phyloP scores from a whole-genome alignment of 2,329 filamentous ascomycete species.

The Cephalotrichum gorgonifer region DNA sequence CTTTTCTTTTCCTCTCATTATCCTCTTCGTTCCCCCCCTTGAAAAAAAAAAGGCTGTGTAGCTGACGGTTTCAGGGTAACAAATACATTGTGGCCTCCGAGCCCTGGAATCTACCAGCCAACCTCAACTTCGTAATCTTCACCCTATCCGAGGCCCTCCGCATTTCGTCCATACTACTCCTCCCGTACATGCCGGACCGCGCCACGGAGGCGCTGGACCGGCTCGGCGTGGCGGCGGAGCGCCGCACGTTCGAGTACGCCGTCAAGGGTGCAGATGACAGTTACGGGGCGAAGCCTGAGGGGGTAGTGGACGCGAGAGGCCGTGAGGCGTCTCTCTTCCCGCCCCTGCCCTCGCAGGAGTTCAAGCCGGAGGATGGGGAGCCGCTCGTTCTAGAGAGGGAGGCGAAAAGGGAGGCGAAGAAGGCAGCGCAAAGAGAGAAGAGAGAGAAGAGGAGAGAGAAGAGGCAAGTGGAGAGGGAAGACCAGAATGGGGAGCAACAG shows the following conservation, averaged over 20 bases:
- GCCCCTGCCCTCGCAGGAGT: constrained; percentile 23
- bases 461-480: background rate
- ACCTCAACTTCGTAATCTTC: constrained; percentile 55
- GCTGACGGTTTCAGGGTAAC: constrained; percentile 20
- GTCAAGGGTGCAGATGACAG: constrained; percentile 50
- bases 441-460: background rate
- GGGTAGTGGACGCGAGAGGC: constrained; percentile 18
- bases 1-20: background rate
- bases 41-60: too few relatives aligned
- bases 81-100: constrained; percentile 43
- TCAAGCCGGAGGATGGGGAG: constrained; percentile 13
- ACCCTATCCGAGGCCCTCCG: constrained; percentile 66
- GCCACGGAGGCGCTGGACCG: constrained; percentile 62
- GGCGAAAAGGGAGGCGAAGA: background rate
- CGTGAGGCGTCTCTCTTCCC: constrained; percentile 41
- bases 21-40: background rate
- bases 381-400: constrained; percentile 7
- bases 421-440: background rate
- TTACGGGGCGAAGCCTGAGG: constrained; percentile 47
- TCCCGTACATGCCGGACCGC: constrained; percentile 84
- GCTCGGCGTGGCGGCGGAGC: constrained; percentile 56
- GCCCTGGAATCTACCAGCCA: constrained; percentile 54
- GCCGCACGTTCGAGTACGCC: constrained; percentile 55
- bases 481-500: too few relatives aligned
- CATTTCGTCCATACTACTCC: constrained; percentile 71